Evolutionary conservation across 1,139 yeast species (phyloP), one percentile per base, ranked within the genome.

Genomic region (Ogataea hybrid): DNA sequence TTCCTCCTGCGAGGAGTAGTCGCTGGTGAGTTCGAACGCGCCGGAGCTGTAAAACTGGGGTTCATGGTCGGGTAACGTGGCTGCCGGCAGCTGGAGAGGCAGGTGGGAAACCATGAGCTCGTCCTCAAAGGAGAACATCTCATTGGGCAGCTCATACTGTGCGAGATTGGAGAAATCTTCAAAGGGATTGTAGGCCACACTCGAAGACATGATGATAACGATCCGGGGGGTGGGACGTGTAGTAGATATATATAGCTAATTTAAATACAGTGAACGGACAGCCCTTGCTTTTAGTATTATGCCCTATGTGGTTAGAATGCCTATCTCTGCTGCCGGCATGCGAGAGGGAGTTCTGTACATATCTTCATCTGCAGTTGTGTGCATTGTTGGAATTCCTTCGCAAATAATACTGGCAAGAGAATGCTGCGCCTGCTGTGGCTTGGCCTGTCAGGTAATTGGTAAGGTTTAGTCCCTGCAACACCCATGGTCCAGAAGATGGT

Each of bases 1-100:
- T 11, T 41, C 45, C 25, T 44, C 45, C 15, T 37, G 39, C 7
- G 47, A 45, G 9, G 51, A 47, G 21, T 45, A 37, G 25, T 38
- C 49, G 16, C 48, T 45, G 30, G 28, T 33, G 31, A 39, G 15
- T n/a, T 45, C 47, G 16, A 37, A 39, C 8, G 41, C 16, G 9
- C 33, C 35, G 2, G 37, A 34, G 22, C 39, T 36, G 31, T 42
- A 39, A 20, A 41, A 37, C 15, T 42, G 47, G 6, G 42, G 36
- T 4, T 44, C 48, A 5, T 34, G 35, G 11, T 42, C 45, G 5
- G 41, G 39, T 20, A 28, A 23, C 6, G 32, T 25, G 15, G 39
- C 28, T 4, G 21, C 8, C 4, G 16, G 35, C 12, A 31, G 39
- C 4, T 34, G 36, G 25, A 32, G 30, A 12, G 33, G 25, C 6